Percentiles rank a stretch among this genome's conserved stretches.
phyloP scores from a whole-genome alignment of 2,329 filamentous ascomycete genomes.

The Aureobasidium melanogenum region DNA sequence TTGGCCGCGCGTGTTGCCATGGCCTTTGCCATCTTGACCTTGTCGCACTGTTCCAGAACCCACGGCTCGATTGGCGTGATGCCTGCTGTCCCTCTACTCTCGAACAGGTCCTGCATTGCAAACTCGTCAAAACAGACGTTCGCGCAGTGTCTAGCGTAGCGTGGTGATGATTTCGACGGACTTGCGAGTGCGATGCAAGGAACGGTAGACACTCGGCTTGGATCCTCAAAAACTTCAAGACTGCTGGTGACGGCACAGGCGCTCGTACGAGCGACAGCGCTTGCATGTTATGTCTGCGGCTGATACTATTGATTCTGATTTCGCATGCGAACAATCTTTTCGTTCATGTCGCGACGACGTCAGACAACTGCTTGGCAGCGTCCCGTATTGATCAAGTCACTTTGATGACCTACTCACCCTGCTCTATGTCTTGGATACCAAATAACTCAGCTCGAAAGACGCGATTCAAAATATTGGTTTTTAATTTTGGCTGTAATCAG shows the following conservation, averaged over 20 bases:
- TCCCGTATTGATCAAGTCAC: neutral
- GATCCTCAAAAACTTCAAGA: constrained; percentile 14
- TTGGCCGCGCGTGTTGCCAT: constrained; percentile 2
- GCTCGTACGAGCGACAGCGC: neutral
- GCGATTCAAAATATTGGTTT: no score
- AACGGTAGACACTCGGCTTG: constrained; percentile 14
- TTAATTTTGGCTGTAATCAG: no score
- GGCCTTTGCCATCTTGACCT: neutral
- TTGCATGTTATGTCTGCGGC: constrained; percentile 1
- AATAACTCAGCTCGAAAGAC: neutral
- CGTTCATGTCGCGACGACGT: neutral
- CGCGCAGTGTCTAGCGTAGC: neutral
- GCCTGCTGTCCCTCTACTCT: neutral
- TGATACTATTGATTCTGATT: neutral
- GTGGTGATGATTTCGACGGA: neutral
- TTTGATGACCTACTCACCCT: neutral
- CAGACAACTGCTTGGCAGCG: neutral
- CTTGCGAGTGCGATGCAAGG: constrained; percentile 6
- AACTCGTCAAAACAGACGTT: neutral
- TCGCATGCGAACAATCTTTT: neutral
- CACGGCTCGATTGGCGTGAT: neutral
- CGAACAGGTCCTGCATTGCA: neutral
- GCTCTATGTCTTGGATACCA: neutral
- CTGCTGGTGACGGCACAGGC: constrained; percentile 14
- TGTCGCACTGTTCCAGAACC: neutral